Conservation (phyloP, 345 rosid genomes). For the Linum usitatissimum region DNA sequence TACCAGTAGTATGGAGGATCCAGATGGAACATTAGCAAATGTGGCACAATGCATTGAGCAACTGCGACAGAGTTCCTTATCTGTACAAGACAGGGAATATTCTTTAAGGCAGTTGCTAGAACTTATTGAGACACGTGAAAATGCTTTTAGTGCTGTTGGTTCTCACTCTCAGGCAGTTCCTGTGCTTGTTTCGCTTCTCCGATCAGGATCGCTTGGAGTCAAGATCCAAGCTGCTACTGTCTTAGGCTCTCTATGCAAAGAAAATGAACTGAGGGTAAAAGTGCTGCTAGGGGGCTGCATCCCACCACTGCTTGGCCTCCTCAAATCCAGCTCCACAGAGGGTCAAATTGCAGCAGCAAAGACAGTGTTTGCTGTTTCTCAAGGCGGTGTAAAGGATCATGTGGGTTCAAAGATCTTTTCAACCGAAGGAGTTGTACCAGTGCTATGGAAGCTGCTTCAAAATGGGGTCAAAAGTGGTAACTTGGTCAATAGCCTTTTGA, state of each 20-base stretch:
- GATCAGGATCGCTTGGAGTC: conserved; percentile 86
- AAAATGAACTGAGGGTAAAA: conserved; percentile 93
- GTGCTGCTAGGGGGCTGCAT: conserved; percentile 99
- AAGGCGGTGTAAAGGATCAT: conserved; percentile 90
- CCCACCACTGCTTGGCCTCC: conserved; percentile 98
- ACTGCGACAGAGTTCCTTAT: conserved; percentile 76
- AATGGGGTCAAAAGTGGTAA: conserved; percentile 71
- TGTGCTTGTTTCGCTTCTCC: conserved; percentile 97
- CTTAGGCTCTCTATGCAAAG: conserved; percentile 94
- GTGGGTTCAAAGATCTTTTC: conserved; percentile 98
- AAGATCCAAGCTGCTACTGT: conserved; percentile 96
- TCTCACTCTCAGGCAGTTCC: conserved; percentile 99
- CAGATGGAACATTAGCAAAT: conserved; percentile 97
- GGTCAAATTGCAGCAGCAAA: conserved; percentile 97
- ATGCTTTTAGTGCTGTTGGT: conserved; percentile 97
- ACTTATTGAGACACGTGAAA: conserved; percentile 87
- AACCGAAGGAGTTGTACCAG: conserved; percentile 99
- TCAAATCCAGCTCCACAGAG: conserved; percentile 87
- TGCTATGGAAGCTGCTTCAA: conserved; percentile 72
- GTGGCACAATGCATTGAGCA: conserved; percentile 99
- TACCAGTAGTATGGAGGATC: conserved; percentile 92
- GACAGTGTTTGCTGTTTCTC: conserved; percentile 93
- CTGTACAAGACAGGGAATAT: conserved; percentile 84
- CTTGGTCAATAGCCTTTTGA: conserved; percentile 73
- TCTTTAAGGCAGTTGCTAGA: conserved; percentile 82